Evolutionary conservation across 495 filamentous ascomycete genomes (phyloP).

Genomic region (Aspergillus panamensis): DNA sequence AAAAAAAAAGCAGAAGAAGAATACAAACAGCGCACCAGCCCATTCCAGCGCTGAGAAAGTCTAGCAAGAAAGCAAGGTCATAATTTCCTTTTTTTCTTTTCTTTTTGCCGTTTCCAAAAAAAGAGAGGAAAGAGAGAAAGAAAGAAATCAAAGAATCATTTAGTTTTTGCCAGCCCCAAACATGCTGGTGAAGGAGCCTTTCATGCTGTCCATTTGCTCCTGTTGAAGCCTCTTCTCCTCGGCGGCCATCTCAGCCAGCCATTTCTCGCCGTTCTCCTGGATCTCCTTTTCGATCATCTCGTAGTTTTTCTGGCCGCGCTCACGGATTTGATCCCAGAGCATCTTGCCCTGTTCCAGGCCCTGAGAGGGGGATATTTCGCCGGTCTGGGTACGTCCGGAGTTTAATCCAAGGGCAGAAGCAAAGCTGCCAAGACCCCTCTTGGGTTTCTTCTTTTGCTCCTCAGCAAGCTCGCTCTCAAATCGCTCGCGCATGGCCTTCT

Average conservation of each 20-base stretch:
- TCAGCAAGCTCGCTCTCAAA: conserved; percentile 74
- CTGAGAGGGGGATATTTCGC: conserved; percentile 65
- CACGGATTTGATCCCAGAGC: conserved; percentile 86
- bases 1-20: background rate
- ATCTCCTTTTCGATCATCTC: conserved; percentile 85
- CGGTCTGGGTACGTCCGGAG: conserved; percentile 52
- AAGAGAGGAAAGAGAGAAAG: background rate
- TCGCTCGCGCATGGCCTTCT: conserved; percentile 73
- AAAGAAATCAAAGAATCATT: conserved; percentile 18
- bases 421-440: conserved; percentile 57
- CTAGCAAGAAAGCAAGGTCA: background rate
- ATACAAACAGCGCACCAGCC: background rate
- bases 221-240: conserved; percentile 81
- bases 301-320: conserved; percentile 86
- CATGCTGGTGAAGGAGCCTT: conserved; percentile 56
- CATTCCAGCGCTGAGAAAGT: background rate
- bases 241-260: conserved; percentile 86
- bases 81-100: background rate
- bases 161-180: conserved; percentile 45
- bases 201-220: conserved; percentile 87
- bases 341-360: conserved; percentile 88
- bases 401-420: conserved; percentile 72
- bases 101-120: background rate
- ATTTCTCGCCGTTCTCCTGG: conserved; percentile 85
- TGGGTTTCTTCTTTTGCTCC: conserved; percentile 61